Evolutionary conservation across 2,329 filamentous ascomycete species (phyloP), one percentile per base, ranked within the genome.

Genomic region (Paracoccidioides lutzii): DNA sequence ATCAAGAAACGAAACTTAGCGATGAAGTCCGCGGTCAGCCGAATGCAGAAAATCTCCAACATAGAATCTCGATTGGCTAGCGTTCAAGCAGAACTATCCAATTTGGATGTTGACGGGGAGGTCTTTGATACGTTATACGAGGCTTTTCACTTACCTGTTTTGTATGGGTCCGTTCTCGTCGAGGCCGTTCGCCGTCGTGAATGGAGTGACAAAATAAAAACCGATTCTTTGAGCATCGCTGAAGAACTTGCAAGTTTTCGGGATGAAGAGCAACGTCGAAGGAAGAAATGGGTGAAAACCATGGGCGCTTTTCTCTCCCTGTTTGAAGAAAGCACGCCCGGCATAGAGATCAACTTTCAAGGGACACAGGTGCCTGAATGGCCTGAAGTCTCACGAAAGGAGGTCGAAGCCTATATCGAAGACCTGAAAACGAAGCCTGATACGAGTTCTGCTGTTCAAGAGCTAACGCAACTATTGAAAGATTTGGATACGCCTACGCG

Each of bases 191-290:
- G 88, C 56, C 84, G 93, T 28, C 84, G 84, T 38, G 90, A 96
- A 71, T 98, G 93, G 90, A 82, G 81, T 10, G 88, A 95, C 53
- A 95, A 95, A 71, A 85, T 97, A 69, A 88, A 86, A 66, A 80
- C 81, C 2, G 93, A 97, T 64, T 93, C 91, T 0, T 84, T 87
- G 2, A 88, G 86, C 0, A 74, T 98, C 32, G 89, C 90, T 32
- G 94, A 97, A 67, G 91, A 97, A 66, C 88, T 97, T 79, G 88
- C 90, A 1, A 76, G 88, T 0, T 91, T 94, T 60, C 88, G 93
- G 65, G 90, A 96, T 58, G 93, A 97, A 69, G 93, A 98, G 68
- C 81, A 88, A 52, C 90, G 91, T 63, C 79, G 93, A 53, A 81
- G 93, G 48, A 87, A 86, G 64, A 94, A 87, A 65, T 98, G 93